Percentiles rank a stretch among this genome's conserved stretches.
These are phyloP conservation scores for Yarrowia deformans DNA, from an alignment of 805 yeast genomes.

Conservation along the genomic window DNA sequence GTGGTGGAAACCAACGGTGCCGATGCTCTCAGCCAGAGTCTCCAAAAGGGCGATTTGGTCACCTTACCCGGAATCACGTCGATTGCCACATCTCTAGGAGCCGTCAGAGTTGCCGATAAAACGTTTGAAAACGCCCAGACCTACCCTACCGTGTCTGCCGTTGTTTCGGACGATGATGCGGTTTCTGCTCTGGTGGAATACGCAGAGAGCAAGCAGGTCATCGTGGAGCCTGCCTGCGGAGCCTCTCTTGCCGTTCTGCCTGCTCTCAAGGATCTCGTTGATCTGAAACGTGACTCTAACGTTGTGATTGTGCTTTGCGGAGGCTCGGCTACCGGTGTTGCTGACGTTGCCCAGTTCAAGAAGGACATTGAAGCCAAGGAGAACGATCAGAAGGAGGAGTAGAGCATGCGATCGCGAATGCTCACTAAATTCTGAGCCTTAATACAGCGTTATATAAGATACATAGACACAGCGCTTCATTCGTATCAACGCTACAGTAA, in stretches of 20 bases:
- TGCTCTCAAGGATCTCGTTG: conserved; percentile 32
- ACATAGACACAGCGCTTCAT: too few relatives aligned
- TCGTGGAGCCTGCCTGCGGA: conserved; percentile 76
- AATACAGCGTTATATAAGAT: too few relatives aligned
- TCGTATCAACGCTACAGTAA: too few relatives aligned
- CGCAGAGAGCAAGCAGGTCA: conserved; percentile 56
- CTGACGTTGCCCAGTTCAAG: conserved; percentile 21
- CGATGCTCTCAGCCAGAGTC: conserved; percentile 60
- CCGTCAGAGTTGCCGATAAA: conserved; percentile 59
- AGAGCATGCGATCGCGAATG: neutral
- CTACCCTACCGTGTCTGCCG: conserved; percentile 53
- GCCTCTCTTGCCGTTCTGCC: conserved; percentile 58
- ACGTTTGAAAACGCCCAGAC: conserved; percentile 54
- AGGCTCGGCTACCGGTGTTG: conserved; percentile 43
- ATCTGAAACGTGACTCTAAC: conserved; percentile 41
- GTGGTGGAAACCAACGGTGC: conserved; percentile 70
- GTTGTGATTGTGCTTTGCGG: conserved; percentile 46
- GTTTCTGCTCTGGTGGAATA: conserved; percentile 57
- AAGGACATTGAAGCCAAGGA: neutral
- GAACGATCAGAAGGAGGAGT: neutral
- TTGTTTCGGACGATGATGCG: conserved; percentile 62
- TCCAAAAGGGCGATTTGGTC: conserved; percentile 55
- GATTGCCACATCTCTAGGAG: conserved; percentile 67
- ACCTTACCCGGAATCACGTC: conserved; percentile 54
- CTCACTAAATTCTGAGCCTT: too few relatives aligned